Conservation (phyloP, 164 flowering plant genomes). For the Vitis rotundifolia region DNA sequence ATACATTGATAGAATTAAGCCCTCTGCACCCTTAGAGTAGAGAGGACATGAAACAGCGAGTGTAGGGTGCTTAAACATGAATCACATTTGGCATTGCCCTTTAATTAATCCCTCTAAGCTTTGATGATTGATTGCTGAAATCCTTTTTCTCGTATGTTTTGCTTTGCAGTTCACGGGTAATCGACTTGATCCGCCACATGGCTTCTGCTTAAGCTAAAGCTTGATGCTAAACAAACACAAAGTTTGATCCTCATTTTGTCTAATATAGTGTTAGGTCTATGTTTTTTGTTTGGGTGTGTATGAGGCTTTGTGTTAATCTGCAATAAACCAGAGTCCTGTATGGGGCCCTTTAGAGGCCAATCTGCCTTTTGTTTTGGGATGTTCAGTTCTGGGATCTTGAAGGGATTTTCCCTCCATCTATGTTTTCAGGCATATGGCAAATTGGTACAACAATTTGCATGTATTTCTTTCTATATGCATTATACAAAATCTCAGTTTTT, state of each 20-base stretch:
- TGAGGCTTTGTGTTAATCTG: not conserved
- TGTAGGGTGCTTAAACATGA: too few species aligned
- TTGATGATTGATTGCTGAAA: not conserved
- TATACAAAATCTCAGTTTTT: too few species aligned
- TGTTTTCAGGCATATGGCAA: not conserved
- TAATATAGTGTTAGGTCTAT: not conserved
- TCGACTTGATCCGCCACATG: slow-evolving; percentile 69
- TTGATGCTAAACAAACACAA: slow-evolving; percentile 4
- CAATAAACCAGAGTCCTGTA: not conserved
- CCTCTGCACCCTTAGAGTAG: too few species aligned
- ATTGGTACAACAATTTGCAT: too few species aligned
- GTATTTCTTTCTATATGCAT: too few species aligned
- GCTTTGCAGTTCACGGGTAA: slow-evolving; percentile 56
- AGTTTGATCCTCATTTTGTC: not conserved
- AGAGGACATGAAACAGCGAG: too few species aligned
- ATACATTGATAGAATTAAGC: too few species aligned
- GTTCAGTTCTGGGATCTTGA: not conserved
- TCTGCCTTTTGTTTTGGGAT: not conserved
- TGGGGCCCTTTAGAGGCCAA: not conserved
- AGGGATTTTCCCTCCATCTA: not conserved
- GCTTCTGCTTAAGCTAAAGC: slow-evolving; percentile 29
- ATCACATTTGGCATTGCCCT: too few species aligned
- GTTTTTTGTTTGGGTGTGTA: not conserved
- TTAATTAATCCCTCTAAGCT: too few species aligned
- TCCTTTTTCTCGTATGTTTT: not conserved